Base-by-base conservation (phyloP, 2,329 filamentous ascomycete species). In the Zopfia rhizophila region DNA sequence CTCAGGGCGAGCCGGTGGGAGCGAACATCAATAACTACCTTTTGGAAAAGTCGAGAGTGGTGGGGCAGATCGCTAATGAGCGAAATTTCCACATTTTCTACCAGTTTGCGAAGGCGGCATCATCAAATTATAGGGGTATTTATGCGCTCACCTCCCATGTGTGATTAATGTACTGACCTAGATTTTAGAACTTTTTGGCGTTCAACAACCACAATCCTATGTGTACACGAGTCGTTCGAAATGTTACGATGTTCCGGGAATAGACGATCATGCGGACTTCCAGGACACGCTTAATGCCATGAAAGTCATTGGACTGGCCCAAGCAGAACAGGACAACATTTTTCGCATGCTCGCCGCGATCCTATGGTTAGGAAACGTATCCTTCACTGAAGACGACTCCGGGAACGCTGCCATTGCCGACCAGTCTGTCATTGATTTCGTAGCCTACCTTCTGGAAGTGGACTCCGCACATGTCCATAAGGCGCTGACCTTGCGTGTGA, bases 51-150 rank as follows among this genome's bases (percentile, higher is more conserved):
- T 87, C 90, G 35, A 84, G 94, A 76, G 94, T 99, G 13, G 91
- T 96, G 7, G 91, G 93, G 12, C 94, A 97, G 77, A 97, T 97
- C 60, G 81, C 78, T 47, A 96, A 97, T 71, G 94, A 99, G 81
- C 86, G 94, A 60, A 97, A 96, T 75, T 99, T 99, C 74, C 94
- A 99, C 75, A 97, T 99, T 65, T 99, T 99, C 73, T 99, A 99
- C 75, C 94, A 99, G 73, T 97, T 97, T 73, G 90, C 94, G 33
- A 99, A 97, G 75, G 91, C 90, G 3, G 93, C 93, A 7, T 89
- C 91, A n/a, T 82, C 88, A 58, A 84, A 88, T 48, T 95, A 97
- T 73, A 82, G 91, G 69, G 78, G 78, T 81, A 72, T 48, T 66
- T 38, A 35, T 22, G n/a, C n/a, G n/a, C n/a, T 30, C 16, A 16